phyloP scores from a whole-genome alignment of 176 grass and related monocot genomes.

The Paspalum notatum region DNA sequence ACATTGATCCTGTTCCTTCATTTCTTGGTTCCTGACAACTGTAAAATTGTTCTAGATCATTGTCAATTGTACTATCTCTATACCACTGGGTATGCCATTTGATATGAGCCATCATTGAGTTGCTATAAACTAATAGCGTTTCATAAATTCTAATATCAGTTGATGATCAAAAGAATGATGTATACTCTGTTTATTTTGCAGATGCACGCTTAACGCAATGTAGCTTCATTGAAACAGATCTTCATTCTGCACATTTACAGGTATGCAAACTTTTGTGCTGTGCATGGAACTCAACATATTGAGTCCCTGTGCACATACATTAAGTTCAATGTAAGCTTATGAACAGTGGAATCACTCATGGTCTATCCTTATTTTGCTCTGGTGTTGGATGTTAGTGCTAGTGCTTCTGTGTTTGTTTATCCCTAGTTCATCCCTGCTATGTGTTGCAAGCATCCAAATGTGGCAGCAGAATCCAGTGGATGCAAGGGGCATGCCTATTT shows the following conservation, averaged over 20 bases:
- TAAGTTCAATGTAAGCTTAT: neutral
- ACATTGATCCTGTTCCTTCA: neutral
- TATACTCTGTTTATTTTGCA: conserved; percentile 46
- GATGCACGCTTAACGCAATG: conserved; percentile 73
- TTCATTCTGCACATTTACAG: conserved; percentile 92
- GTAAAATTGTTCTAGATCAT: neutral
- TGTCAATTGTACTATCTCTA: conserved; percentile 16
- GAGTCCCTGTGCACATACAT: conserved; percentile 8
- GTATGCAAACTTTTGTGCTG: conserved; percentile 39
- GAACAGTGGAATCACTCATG: neutral
- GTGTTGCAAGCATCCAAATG: conserved; percentile 12
- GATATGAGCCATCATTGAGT: neutral
- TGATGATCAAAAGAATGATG: neutral
- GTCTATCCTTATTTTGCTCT: neutral
- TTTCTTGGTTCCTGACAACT: conserved; percentile 9
- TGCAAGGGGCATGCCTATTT: neutral
- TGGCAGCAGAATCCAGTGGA: neutral
- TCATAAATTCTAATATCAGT: conserved; percentile 8
- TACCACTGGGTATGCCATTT: neutral
- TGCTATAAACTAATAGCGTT: neutral
- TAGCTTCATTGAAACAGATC: conserved; percentile 75
- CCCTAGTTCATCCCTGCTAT: conserved; percentile 15
- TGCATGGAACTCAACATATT: conserved; percentile 19
- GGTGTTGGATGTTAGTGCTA: conserved; percentile 11
- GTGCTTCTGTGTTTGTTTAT: neutral